A percentile compares a stretch with the other conserved stretches of the same genome.
Evolutionary conservation across 2,329 filamentous ascomycete genomes (phyloP).

Genomic region (Trichoderma sp.): DNA sequence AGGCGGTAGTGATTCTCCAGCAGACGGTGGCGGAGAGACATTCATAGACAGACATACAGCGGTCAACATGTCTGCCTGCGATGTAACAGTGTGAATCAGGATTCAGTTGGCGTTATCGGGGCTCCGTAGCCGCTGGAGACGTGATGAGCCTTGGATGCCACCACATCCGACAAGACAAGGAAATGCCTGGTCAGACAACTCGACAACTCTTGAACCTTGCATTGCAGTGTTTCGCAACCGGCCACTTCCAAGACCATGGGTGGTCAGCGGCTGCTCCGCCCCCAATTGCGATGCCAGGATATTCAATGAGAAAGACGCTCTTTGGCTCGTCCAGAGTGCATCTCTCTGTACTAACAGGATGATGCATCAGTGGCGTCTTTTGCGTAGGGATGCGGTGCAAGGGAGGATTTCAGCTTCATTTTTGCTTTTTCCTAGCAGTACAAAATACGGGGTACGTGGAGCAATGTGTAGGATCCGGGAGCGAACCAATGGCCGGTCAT

Average conservation of each 20-base stretch:
- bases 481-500: background rate
- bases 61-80: background rate
- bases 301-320: background rate
- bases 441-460: background rate
- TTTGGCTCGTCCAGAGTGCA: background rate
- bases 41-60: background rate
- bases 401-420: background rate
- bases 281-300: background rate
- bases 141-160: background rate
- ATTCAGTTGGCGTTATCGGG: background rate
- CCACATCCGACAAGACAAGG: slow-evolving; percentile 19
- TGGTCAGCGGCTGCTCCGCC: slow-evolving; percentile 2
- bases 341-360: background rate
- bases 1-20: background rate
- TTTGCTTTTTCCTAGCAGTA: background rate
- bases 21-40: background rate
- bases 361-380: background rate
- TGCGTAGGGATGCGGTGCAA: background rate
- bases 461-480: background rate
- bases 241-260: slow-evolving; percentile 1
- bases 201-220: background rate
- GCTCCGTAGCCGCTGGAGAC: background rate
- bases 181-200: background rate
- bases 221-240: background rate
- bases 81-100: background rate